phyloP scores from a whole-genome alignment of 2,329 filamentous ascomycete genomes.

The Aquanectria penicillioides region DNA sequence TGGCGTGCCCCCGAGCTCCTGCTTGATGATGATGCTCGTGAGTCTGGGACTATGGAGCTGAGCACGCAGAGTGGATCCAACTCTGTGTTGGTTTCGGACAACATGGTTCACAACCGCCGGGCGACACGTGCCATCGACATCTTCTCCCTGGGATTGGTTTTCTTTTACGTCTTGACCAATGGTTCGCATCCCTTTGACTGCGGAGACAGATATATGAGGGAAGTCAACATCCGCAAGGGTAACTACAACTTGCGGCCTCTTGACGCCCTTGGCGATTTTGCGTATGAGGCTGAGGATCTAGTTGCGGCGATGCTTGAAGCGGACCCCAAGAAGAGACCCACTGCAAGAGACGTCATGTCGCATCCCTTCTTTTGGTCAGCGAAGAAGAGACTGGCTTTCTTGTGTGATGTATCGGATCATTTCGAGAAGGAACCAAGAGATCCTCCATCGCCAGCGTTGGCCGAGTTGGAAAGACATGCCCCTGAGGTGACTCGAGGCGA shows the following conservation, averaged over 20 bases:
- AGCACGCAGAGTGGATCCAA: slow-evolving; percentile 71
- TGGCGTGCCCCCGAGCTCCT: slow-evolving; percentile 97
- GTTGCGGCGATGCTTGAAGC: slow-evolving; percentile 80
- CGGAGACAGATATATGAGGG: slow-evolving; percentile 92
- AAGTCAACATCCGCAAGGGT: slow-evolving; percentile 96
- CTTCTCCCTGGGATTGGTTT: slow-evolving; percentile 96
- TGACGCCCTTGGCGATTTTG: slow-evolving; percentile 81
- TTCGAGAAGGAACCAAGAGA: slow-evolving; percentile 93
- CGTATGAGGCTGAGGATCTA: slow-evolving; percentile 87
- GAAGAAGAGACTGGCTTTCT: slow-evolving; percentile 87
- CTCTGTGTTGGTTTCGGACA: slow-evolving; percentile 65
- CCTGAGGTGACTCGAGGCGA: slow-evolving; percentile 70
- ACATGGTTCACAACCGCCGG: slow-evolving; percentile 72
- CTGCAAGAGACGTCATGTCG: slow-evolving; percentile 81
- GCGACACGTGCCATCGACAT: slow-evolving; percentile 97
- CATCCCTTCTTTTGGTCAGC: slow-evolving; percentile 97
- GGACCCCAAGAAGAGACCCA: slow-evolving; percentile 69
- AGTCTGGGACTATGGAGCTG: slow-evolving; percentile 57
- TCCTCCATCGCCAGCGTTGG: slow-evolving; percentile 76
- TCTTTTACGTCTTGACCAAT: slow-evolving; percentile 97
- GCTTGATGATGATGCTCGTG: slow-evolving; percentile 76
- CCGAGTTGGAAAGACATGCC: slow-evolving; percentile 66
- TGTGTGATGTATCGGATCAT: slow-evolving; percentile 97
- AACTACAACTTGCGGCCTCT: slow-evolving; percentile 78
- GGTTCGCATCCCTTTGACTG: slow-evolving; percentile 94